Percentiles rank a stretch among this genome's conserved stretches.
These are phyloP conservation scores for Takashimella koratensis DNA, from an alignment of 1,284 basidiomycete species.

Conservation along the genomic window DNA sequence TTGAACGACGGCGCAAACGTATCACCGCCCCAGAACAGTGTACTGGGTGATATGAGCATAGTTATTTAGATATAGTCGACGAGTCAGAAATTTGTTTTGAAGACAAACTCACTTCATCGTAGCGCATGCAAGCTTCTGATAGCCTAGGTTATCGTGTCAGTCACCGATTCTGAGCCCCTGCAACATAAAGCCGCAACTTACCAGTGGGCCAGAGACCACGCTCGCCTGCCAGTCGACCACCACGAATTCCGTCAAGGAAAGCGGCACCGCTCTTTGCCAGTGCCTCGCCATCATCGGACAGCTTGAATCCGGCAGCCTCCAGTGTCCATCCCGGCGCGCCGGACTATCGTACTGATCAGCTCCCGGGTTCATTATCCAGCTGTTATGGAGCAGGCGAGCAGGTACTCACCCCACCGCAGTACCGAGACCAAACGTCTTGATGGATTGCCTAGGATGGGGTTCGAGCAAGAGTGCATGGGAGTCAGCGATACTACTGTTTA, in stretches of 20 bases:
- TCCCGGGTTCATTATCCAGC: no score
- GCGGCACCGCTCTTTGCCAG: conserved; percentile 78
- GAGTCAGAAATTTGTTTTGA: not conserved
- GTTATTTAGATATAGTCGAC: conserved; percentile 47
- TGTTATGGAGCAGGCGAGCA: not conserved
- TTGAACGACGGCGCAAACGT: conserved; percentile 72
- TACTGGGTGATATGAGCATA: no score
- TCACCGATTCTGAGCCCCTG: no score
- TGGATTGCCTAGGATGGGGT: conserved; percentile 57
- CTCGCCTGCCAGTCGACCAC: conserved; percentile 54
- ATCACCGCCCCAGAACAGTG: conserved; percentile 86
- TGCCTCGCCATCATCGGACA: conserved; percentile 53
- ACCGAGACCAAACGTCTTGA: conserved; percentile 94
- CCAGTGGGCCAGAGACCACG: conserved; percentile 81
- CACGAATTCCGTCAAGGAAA: conserved; percentile 71
- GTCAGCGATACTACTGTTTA: no score
- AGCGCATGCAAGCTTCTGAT: conserved; percentile 80
- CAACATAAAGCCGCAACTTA: no score
- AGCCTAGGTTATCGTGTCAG: no score
- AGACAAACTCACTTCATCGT: conserved; percentile 70
- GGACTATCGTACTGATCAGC: no score
- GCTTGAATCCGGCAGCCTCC: conserved; percentile 71
- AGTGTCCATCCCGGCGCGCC: conserved; percentile 92
- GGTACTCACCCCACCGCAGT: conserved; percentile 64
- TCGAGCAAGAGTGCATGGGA: not conserved